Base-by-base conservation (phyloP, 768 basidiomycete species). In the Phaffia australis region DNA sequence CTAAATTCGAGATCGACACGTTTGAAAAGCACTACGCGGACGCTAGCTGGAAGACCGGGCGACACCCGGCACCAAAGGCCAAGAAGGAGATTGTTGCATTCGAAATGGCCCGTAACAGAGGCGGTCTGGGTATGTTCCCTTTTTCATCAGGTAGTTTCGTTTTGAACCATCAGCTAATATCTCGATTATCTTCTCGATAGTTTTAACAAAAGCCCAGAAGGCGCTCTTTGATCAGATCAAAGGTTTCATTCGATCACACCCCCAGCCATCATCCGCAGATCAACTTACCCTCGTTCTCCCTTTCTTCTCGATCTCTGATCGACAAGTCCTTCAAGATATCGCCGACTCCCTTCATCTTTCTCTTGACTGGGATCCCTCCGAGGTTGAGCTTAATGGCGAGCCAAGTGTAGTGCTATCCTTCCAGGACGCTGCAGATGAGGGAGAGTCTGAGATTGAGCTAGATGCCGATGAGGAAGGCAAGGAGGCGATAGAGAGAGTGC, bases 1-100 rank as follows among this genome's bases (percentile, higher is more conserved):
- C 83, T 2, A 77, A 82, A 15, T 90, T 89, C 83, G 95, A 99
- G 76, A 80, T 82, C 64, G 92, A 94, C 65, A 81, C 89, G 2
- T 99, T 94, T 70, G 87, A 95, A 81, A 87, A 84, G 76, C 93
- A 94, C 74, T 88, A 86, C 71, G 84, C 86, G 8, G 94, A 98
- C 74, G 69, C 84, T 71, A 92, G 86, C 71, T 97, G 91, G 89
- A 88, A 87, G 76, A 93, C 91, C 77, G 89, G 92, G 16, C 21
- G 47, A 18, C 8, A n/a, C 14, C 35, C 35, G 35, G 35, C 35
- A 11, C 35, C 35, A 42, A 95, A 97, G 79, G 90, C 92, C 74
- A 67, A 72, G 49, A 89, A 86, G 75, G 83, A 86, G 72, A 76
- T 82, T 54, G 82, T 83, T 68, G 83, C 84, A 71, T 79, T 84